Base-by-base conservation (phyloP, 1,284 basidiomycete genomes). In the Rhodotorula sp. region DNA sequence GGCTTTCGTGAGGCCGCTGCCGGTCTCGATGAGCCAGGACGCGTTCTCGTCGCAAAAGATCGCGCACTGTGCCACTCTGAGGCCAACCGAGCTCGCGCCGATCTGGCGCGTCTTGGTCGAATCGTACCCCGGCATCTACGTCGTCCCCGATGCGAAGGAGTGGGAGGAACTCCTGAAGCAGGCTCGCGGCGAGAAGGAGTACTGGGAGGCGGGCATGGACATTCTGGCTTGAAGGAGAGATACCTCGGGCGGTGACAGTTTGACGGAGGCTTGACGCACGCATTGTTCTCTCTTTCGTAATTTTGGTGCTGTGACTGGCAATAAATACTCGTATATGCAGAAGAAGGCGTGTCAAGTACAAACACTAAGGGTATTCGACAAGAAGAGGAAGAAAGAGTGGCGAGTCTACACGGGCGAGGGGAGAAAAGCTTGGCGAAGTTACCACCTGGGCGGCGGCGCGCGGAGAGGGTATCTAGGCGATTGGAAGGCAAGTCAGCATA, bases 381-480 rank as follows among this genome's bases (percentile, higher is more conserved):
- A n/a, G 12, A 15, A 4, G 5, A 8, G 21, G 31, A 19, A 50
- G 18, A 48, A 2, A 31, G 21, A 23, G 12, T 21, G 19, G 18
- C 31, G 31, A 56, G 28, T 50, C 21, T 50, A 43, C 38, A 43
- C 38, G 38, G 12, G 8, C 31, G 2, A 23, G n/a, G 56, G 43
- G 19, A 62, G 21, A 50, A 31, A 15, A 16, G 34, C n/a, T 14
- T 7, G 28, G 28, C 3, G 55, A 21, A n/a, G 5, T 50, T n/a
- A 68, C 70, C 70, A 71, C 23, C 55, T 43, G 10, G 70, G 70
- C 12, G 72, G 52, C 8, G 72, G 72, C 10, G 72, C 61, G 21
- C 57, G 50, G n/a, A 74, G 28, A 14, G 61, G 19, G 61, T 71
- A 93, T 88, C 63, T 64, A 43, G 10, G 55, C 31, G 2, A 10